Base-by-base conservation (phyloP, 257 asterid genomes). In the Schizonepeta tenuifolia region DNA sequence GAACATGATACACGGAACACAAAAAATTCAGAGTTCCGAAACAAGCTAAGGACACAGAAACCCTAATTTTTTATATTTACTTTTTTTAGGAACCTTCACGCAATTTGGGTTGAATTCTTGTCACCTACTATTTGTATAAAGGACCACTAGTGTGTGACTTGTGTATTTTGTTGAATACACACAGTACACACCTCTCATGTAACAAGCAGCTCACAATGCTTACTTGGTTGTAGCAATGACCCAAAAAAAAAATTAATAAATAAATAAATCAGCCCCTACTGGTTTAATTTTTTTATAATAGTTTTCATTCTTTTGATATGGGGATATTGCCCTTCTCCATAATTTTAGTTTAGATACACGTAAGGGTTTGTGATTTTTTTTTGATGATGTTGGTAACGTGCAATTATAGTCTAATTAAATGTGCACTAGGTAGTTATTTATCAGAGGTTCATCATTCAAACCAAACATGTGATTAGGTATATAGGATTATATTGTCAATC, bases 1-100 rank as follows among this genome's bases (percentile, higher is more conserved):
- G 78, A 75, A 80, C 80, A 58, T 46, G 83, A n/a, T n/a, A n/a
- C 90, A 88, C 96, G 77, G 75, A 90, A 85, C 97, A 89, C 97
- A 84, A 87, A 84, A 87, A 83, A 91, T 77, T 58, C 73, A 82
- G 86, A 86, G 83, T 82, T 81, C 81, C 90, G 80, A 89, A 85
- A 83, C 67, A 28, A n/a, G n/a, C n/a, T n/a, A n/a, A 77, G 83
- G 58, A 69, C 84, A 78, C 70, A 35, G 47, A 56, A 72, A 80
- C 82, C 57, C 67, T 70, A 76, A 68, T 70, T 79, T 81, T 74
- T 47, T 57, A 66, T 71, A 44, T 9, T 67, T 66, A 65, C 44
- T 78, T 3, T 70, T 86, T 85, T 82, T 64, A 70, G 87, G 87
- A 82, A 76, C 77, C 76, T 84, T 84, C 86, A 75, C 90, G 72